These are phyloP conservation scores for Phialophora verrucosa DNA, from an alignment of 2,329 filamentous ascomycete genomes.

Conservation along the genomic window DNA sequence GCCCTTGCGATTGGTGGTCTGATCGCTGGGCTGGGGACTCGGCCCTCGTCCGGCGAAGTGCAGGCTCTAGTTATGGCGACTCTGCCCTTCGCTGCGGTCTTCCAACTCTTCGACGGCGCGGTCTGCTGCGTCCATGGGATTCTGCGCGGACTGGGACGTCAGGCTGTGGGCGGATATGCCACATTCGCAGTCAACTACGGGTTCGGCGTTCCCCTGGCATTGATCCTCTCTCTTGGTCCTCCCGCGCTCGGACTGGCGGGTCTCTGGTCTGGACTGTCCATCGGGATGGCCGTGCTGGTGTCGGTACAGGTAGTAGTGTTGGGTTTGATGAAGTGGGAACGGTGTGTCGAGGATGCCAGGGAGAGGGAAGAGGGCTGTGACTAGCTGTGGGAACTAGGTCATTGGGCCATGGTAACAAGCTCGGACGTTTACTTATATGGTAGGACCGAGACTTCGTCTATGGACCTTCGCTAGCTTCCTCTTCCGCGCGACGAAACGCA, in stretches of 20 bases:
- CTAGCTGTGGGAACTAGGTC: background rate
- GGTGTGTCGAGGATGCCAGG: conserved; percentile 27
- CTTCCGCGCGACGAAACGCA: too few relatives aligned
- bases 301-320: conserved; percentile 16
- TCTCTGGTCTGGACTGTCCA: conserved; percentile 24
- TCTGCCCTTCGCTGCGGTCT: conserved; percentile 74
- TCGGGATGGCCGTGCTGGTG: conserved; percentile 15
- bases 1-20: conserved; percentile 66
- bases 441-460: too few relatives aligned
- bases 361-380: conserved; percentile 17
- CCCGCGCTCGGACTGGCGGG: conserved; percentile 23
- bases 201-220: conserved; percentile 53
- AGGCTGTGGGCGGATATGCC: conserved; percentile 78
- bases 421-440: too few relatives aligned
- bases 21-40: conserved; percentile 72
- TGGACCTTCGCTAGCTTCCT: too few relatives aligned
- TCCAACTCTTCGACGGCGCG: conserved; percentile 79
- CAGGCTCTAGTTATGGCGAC: conserved; percentile 65
- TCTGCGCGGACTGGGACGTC: conserved; percentile 76
- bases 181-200: conserved; percentile 78
- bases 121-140: conserved; percentile 74
- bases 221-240: conserved; percentile 26
- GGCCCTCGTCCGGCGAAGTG: conserved; percentile 61
- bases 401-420: too few relatives aligned
- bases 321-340: conserved; percentile 27